These are phyloP conservation scores for Pseudogymnoascus sp. DNA, from an alignment of 2,329 filamentous ascomycete species.

Conservation along the genomic window DNA sequence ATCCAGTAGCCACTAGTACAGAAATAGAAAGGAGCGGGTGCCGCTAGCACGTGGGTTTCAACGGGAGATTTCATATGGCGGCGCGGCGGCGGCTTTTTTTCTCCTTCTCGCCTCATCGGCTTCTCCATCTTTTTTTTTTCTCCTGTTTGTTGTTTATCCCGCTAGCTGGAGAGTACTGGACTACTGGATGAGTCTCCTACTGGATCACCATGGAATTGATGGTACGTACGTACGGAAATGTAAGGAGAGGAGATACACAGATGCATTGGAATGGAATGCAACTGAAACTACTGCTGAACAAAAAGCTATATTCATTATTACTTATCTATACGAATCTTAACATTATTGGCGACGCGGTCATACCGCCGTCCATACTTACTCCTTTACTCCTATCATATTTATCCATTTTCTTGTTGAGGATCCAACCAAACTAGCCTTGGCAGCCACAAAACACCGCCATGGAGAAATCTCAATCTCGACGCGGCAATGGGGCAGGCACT, in stretches of 20 bases:
- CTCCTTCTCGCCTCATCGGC: not conserved
- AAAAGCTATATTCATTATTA: not conserved
- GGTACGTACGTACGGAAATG: not conserved
- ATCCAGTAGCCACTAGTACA: not conserved
- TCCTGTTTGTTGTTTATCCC: not conserved
- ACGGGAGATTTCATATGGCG: slow-evolving; percentile 8
- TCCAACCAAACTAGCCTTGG: slow-evolving; percentile 5
- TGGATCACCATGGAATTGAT: not conserved
- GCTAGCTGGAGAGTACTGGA: not conserved
- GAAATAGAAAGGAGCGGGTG: not conserved
- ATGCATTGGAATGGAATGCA: not conserved
- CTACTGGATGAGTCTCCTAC: not conserved
- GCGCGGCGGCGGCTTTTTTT: not conserved
- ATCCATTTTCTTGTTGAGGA: slow-evolving; percentile 8
- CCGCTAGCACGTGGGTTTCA: slow-evolving; percentile 7
- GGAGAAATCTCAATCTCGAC: slow-evolving; percentile 3
- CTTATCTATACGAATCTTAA: not conserved
- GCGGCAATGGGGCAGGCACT: not conserved
- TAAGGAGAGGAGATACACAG: not conserved
- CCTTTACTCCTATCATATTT: not conserved
- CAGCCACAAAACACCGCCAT: not conserved
- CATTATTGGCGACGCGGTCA: not conserved
- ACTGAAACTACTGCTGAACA: not conserved
- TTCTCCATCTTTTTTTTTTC: slow-evolving; percentile 8
- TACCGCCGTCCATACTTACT: too few species aligned